Evolutionary conservation across 495 filamentous ascomycete species (phyloP).

Genomic region (Penicillium taxi): DNA sequence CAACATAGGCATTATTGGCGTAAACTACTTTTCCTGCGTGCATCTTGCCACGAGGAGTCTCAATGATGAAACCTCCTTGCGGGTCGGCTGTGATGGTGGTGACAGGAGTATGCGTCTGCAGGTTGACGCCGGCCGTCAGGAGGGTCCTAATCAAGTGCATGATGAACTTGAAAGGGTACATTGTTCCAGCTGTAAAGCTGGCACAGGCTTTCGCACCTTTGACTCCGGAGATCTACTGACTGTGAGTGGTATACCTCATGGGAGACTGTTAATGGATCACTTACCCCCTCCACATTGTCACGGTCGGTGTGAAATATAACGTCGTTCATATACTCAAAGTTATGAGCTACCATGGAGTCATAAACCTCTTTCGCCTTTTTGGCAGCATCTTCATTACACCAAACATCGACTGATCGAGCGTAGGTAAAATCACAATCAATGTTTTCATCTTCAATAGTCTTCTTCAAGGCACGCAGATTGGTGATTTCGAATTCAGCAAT

Average conservation of each 20-base stretch:
- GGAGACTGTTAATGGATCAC: conserved; percentile 2
- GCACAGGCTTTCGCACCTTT: conserved; percentile 27
- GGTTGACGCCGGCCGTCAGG: conserved; percentile 45
- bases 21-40: conserved; percentile 48
- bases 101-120: conserved; percentile 56
- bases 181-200: conserved; percentile 45
- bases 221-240: conserved; percentile 19
- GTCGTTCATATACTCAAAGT: conserved; percentile 25
- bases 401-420: conserved; percentile 31
- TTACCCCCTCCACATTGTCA: conserved; percentile 25
- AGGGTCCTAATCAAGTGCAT: conserved; percentile 50
- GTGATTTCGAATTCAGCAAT: conserved; percentile 26
- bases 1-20: conserved; percentile 68
- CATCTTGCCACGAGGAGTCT: conserved; percentile 50
- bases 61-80: conserved; percentile 36
- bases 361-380: conserved; percentile 22
- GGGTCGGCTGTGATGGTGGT: conserved; percentile 25
- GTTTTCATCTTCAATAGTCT: conserved; percentile 24
- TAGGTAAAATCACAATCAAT: conserved; percentile 38
- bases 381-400: conserved; percentile 24
- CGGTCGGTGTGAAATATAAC: conserved; percentile 21
- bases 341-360: conserved; percentile 15
- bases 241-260: not conserved
- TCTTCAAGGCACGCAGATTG: conserved; percentile 24
- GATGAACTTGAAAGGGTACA: conserved; percentile 59